A percentile compares a stretch with the other conserved stretches of the same genome.
phyloP scores from a whole-genome alignment of 2,329 filamentous ascomycete species.

The Neophaeococcomyces mojaviensis region DNA sequence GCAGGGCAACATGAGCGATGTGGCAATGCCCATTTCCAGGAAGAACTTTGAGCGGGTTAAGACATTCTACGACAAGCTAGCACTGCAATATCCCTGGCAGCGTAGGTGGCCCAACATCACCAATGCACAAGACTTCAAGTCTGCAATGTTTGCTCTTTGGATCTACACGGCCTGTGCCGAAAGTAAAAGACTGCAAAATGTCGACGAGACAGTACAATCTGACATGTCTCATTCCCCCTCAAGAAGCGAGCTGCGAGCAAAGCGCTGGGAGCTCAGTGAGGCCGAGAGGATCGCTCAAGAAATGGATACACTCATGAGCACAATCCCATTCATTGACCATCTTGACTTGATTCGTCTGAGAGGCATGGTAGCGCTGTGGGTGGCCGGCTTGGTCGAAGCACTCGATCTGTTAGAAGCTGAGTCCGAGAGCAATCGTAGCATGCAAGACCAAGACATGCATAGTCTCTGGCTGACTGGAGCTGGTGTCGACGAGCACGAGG shows the following conservation, averaged over 20 bases:
- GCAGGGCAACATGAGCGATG: conserved; percentile 31
- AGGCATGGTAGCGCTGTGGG: conserved; percentile 67
- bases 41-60: conserved; percentile 51
- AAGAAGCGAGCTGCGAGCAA: conserved; percentile 12
- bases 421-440: neutral
- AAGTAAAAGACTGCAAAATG: conserved; percentile 41
- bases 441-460: conserved; percentile 4
- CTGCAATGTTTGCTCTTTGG: conserved; percentile 72
- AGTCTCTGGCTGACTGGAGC: neutral
- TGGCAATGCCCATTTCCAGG: conserved; percentile 10
- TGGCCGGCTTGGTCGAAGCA: conserved; percentile 53
- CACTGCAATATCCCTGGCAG: conserved; percentile 68
- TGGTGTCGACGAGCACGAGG: neutral
- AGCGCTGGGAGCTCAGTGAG: conserved; percentile 41
- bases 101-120: conserved; percentile 50
- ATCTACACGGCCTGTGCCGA: conserved; percentile 65
- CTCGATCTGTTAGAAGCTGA: neutral
- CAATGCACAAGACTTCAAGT: conserved; percentile 70
- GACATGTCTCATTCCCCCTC: conserved; percentile 13
- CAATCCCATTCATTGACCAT: conserved; percentile 63
- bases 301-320: conserved; percentile 64
- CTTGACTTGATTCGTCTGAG: conserved; percentile 60
- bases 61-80: conserved; percentile 69
- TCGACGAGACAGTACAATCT: conserved; percentile 26
- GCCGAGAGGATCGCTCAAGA: conserved; percentile 58